These are phyloP conservation scores for Fusarium heterosporum DNA, from an alignment of 2,329 filamentous ascomycete genomes.

Conservation along the genomic window DNA sequence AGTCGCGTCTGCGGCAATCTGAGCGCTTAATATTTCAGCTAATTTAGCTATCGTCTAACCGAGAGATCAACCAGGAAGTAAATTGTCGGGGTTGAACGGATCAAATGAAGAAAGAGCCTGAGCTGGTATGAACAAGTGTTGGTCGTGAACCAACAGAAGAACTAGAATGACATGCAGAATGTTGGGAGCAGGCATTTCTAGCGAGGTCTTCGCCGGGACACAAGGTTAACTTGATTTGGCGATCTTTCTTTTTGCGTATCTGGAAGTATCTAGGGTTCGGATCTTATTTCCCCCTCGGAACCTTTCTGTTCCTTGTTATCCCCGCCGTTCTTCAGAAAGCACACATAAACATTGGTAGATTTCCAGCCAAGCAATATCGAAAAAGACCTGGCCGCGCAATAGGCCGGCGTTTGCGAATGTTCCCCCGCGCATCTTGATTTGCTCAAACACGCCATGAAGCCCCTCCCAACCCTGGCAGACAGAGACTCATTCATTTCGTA, in stretches of 20 bases:
- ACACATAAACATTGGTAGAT: neutral
- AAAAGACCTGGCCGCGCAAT: constrained; percentile 23
- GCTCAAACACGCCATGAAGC: constrained; percentile 3
- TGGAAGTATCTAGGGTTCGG: no score
- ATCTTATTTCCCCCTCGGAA: no score
- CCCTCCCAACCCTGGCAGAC: neutral
- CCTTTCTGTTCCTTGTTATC: neutral
- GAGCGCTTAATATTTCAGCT: no score
- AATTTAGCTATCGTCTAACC: neutral
- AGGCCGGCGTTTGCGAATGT: constrained; percentile 36
- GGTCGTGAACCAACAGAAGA: no score
- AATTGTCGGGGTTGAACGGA: neutral
- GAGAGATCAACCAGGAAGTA: neutral
- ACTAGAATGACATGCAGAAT: neutral
- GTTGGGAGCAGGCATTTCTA: neutral
- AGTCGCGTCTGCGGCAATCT: constrained; percentile 22
- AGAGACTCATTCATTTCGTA: neutral
- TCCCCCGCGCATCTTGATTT: no score
- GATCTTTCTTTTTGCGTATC: no score
- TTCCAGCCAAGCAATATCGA: neutral
- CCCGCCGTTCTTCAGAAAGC: neutral
- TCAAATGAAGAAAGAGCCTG: neutral
- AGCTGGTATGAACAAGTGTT: neutral
- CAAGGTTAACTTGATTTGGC: no score
- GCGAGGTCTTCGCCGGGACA: neutral